These are phyloP conservation scores for Metschnikowia picachoensis DNA, from an alignment of 805 yeast genomes.

Conservation along the genomic window DNA sequence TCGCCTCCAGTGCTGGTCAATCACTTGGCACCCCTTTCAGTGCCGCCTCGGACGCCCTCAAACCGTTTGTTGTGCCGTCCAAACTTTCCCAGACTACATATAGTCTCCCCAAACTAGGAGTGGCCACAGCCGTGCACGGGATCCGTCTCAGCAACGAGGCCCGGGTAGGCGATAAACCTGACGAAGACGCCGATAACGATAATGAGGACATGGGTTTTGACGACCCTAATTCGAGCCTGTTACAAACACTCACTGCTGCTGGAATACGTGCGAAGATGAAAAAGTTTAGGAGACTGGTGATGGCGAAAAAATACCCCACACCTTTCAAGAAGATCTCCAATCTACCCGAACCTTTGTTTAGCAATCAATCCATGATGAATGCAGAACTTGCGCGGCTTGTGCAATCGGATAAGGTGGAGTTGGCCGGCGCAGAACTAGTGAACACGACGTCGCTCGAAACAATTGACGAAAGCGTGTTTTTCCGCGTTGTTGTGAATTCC, in stretches of 20 bases:
- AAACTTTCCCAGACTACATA: conserved; percentile 45
- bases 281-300: conserved; percentile 25
- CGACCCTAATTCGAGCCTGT: conserved; percentile 16
- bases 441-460: conserved; percentile 26
- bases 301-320: conserved; percentile 34
- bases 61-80: conserved; percentile 22
- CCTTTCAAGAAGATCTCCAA: conserved; percentile 34
- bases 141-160: conserved; percentile 11
- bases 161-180: conserved; percentile 14
- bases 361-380: conserved; percentile 29
- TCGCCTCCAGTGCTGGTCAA: conserved; percentile 15
- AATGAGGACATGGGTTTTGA: conserved; percentile 46
- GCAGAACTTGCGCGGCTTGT: conserved; percentile 29
- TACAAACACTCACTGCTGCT: conserved; percentile 24
- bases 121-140: conserved; percentile 63
- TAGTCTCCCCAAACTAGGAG: conserved; percentile 57
- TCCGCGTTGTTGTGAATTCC: conserved; percentile 34
- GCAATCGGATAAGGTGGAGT: conserved; percentile 18
- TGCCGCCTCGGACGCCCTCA: conserved; percentile 13
- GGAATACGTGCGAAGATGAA: conserved; percentile 32
- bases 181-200: conserved; percentile 38
- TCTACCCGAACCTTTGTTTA: conserved; percentile 35
- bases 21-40: neutral
- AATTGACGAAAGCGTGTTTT: conserved; percentile 35
- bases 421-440: conserved; percentile 22